Percentiles rank a stretch among this genome's conserved stretches.
These are phyloP conservation scores for Taiozyma sp. DNA, from an alignment of 1,139 yeast genomes.

Conservation along the genomic window DNA sequence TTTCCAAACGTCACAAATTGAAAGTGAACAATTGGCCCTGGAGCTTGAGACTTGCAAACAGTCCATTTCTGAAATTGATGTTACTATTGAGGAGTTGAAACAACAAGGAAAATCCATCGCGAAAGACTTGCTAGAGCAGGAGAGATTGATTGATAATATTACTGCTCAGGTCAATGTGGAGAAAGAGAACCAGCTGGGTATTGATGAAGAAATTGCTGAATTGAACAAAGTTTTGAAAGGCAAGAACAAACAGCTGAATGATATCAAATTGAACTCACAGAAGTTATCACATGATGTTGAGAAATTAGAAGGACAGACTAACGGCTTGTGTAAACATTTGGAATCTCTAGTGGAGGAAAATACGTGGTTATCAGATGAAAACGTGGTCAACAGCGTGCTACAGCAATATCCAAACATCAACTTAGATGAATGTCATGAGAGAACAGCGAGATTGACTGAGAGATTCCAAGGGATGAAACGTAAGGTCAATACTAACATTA, in stretches of 20 bases:
- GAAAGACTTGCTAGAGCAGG: conserved; percentile 28
- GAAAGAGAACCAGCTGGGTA: conserved; percentile 55
- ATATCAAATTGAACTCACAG: conserved; percentile 50
- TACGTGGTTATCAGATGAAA: conserved; percentile 70
- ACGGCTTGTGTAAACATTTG: conserved; percentile 38
- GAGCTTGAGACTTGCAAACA: conserved; percentile 49
- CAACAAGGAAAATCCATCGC: conserved; percentile 29
- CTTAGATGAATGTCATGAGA: conserved; percentile 54
- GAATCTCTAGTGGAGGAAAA: conserved; percentile 48
- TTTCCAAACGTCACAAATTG: conserved; percentile 65
- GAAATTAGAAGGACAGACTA: conserved; percentile 42
- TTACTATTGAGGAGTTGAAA: conserved; percentile 34
- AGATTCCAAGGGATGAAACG: conserved; percentile 72
- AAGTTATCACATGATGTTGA: conserved; percentile 61
- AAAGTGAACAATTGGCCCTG: conserved; percentile 57
- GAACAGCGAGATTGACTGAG: conserved; percentile 51
- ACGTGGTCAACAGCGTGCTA: conserved; percentile 46
- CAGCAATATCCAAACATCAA: conserved; percentile 59
- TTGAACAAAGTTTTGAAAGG: conserved; percentile 45
- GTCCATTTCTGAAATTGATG: conserved; percentile 32
- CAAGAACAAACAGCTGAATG: conserved; percentile 48
- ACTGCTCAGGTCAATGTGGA: conserved; percentile 53
- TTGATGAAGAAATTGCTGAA: conserved; percentile 74
- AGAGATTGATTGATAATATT: conserved; percentile 31
- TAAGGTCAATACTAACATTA: conserved; percentile 81